A percentile compares a stretch with the other conserved stretches of the same genome.
Evolutionary conservation across 2,329 filamentous ascomycete species (phyloP).

Genomic region (Hymenoscyphus infarciens): DNA sequence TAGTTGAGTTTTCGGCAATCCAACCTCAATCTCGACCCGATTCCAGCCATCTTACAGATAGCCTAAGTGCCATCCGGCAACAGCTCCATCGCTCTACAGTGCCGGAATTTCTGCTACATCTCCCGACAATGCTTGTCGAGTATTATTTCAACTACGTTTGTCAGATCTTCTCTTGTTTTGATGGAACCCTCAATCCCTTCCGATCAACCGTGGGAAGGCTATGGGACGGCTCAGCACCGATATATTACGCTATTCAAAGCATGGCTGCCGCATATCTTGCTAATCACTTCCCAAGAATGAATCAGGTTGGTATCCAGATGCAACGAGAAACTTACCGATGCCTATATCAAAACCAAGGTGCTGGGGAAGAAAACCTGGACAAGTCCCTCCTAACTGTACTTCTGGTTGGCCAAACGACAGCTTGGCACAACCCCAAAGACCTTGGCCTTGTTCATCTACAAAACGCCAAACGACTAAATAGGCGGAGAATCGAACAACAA

Average conservation of each 20-base stretch:
- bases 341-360: constrained; percentile 45
- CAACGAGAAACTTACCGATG: constrained; percentile 38
- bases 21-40: constrained; percentile 8
- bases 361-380: constrained; percentile 50
- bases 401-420: constrained; percentile 56
- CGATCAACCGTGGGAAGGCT: constrained; percentile 54
- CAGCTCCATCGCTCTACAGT: constrained; percentile 29
- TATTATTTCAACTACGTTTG: constrained; percentile 64
- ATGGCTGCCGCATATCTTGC: constrained; percentile 61
- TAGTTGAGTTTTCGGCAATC: neutral
- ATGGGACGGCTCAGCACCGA: constrained; percentile 55
- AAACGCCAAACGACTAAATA: constrained; percentile 31
- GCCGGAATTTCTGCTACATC: constrained; percentile 28
- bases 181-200: constrained; percentile 59
- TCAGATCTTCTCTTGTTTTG: constrained; percentile 60
- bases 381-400: constrained; percentile 55
- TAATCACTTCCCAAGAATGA: constrained; percentile 53
- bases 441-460: constrained; percentile 42
- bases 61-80: constrained; percentile 29
- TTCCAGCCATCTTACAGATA: constrained; percentile 24
- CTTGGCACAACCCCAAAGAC: constrained; percentile 55
- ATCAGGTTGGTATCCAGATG: constrained; percentile 46
- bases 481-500: constrained; percentile 26
- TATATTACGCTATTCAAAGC: constrained; percentile 59
- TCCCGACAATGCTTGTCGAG: constrained; percentile 53